A percentile compares a stretch with the other conserved stretches of the same genome.
Evolutionary conservation across 768 basidiomycete species (phyloP).

Genomic region (Lyophyllum semitale): DNA sequence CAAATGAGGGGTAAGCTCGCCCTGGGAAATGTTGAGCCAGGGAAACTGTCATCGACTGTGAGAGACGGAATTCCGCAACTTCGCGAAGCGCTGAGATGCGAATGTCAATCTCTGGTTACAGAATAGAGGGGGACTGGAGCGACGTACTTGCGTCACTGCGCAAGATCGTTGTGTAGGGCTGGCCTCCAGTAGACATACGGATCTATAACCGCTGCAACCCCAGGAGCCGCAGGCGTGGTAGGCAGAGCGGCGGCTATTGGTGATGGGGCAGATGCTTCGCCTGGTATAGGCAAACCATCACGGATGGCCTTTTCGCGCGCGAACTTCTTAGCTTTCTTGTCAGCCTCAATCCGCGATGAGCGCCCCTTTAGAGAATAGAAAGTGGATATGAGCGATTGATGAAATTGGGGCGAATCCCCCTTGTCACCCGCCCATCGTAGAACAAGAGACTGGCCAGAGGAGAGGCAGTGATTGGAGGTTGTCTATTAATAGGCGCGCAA

Average conservation of each 20-base stretch:
- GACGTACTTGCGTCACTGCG: slow-evolving; percentile 76
- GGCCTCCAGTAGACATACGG: slow-evolving; percentile 77
- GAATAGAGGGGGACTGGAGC: background rate
- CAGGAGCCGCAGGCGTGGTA: slow-evolving; percentile 35
- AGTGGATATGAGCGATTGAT: slow-evolving; percentile 9
- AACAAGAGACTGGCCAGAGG: background rate
- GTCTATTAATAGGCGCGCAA: background rate
- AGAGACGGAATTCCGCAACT: slow-evolving; percentile 79
- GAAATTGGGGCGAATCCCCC: slow-evolving; percentile 61
- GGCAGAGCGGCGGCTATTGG: slow-evolving; percentile 26
- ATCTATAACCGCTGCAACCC: slow-evolving; percentile 79
- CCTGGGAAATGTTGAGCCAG: slow-evolving; percentile 86
- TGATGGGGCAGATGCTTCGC: slow-evolving; percentile 31
- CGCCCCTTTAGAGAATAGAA: slow-evolving; percentile 63
- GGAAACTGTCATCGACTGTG: slow-evolving; percentile 64
- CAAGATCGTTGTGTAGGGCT: slow-evolving; percentile 79
- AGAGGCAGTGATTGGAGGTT: background rate
- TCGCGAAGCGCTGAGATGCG: slow-evolving; percentile 64
- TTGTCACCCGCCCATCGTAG: slow-evolving; percentile 57
- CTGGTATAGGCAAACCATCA: slow-evolving; percentile 59
- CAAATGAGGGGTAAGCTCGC: slow-evolving; percentile 36
- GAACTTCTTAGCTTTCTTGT: slow-evolving; percentile 83
- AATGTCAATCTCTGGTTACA: background rate
- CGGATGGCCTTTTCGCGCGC: slow-evolving; percentile 91
- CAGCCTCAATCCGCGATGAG: slow-evolving; percentile 77